These are phyloP conservation scores for Chenopodium suecicum DNA, from an alignment of 148 eudicot species.

Conservation along the genomic window DNA sequence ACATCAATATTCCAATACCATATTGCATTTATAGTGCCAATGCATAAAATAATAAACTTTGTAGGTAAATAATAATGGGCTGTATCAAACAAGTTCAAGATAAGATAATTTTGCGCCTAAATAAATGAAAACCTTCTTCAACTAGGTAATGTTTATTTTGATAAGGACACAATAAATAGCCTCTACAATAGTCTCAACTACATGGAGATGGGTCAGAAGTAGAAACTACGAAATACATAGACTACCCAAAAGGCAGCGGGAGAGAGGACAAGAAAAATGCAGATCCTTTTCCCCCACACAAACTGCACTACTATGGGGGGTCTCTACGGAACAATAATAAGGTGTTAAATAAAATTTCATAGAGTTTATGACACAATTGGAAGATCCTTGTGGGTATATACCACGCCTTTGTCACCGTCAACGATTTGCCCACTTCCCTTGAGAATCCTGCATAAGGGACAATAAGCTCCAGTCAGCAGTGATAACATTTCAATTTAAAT, in stretches of 20 bases:
- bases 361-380: slow-evolving; percentile 18
- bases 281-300: slow-evolving; percentile 17
- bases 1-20: neutral
- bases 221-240: slow-evolving; percentile 13
- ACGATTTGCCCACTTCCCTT: slow-evolving; percentile 88
- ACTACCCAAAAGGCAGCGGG: slow-evolving; percentile 39
- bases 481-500: no score
- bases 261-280: slow-evolving; percentile 28
- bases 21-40: neutral
- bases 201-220: neutral
- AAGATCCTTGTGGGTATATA: slow-evolving; percentile 80
- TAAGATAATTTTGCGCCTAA: neutral
- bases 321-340: neutral
- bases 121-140: neutral
- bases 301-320: slow-evolving; percentile 30
- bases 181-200: neutral
- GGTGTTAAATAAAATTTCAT: neutral
- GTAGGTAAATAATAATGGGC: no score
- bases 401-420: slow-evolving; percentile 70
- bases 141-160: neutral
- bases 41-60: neutral
- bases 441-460: slow-evolving; percentile 56
- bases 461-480: neutral
- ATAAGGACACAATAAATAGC: slow-evolving; percentile 2
- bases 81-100: neutral